Percentiles rank a stretch among this genome's conserved stretches.
Conservation (phyloP, 495 filamentous ascomycete species). For the Cryomyces minteri region DNA sequence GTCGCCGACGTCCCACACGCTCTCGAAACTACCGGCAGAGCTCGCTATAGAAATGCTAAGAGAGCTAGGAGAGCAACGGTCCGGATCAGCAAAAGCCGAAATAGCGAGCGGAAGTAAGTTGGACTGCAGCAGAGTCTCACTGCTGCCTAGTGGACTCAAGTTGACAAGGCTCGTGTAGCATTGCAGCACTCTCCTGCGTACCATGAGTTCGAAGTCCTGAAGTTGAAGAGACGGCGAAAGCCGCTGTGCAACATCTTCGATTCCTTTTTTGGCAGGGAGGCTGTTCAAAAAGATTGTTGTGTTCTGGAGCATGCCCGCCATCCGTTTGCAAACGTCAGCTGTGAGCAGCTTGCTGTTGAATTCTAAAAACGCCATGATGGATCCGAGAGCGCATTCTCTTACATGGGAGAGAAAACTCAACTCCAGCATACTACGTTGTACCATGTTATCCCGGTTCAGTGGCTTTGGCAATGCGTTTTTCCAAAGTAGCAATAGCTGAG, state of each 20-base stretch:
- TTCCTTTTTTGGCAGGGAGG: constrained; percentile 63
- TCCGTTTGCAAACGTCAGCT: constrained; percentile 82
- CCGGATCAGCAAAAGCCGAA: constrained; percentile 82
- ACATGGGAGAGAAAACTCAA: constrained; percentile 88
- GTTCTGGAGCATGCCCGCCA: constrained; percentile 89
- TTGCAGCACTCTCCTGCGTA: constrained; percentile 78
- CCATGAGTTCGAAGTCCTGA: constrained; percentile 87
- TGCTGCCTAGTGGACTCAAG: constrained; percentile 60
- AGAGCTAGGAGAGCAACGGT: constrained; percentile 65
- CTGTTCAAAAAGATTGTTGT: constrained; percentile 74
- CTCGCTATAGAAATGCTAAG: constrained; percentile 84
- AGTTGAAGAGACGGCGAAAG: constrained; percentile 77
- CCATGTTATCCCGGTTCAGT: constrained; percentile 73
- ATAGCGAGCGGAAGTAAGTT: constrained; percentile 87
- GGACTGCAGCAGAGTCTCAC: constrained; percentile 73
- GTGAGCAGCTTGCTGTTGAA: constrained; percentile 88
- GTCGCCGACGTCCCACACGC: constrained; percentile 85
- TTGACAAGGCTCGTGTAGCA: constrained; percentile 85
- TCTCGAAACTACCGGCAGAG: constrained; percentile 78
- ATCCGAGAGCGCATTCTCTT: constrained; percentile 83
- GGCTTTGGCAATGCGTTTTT: constrained; percentile 93
- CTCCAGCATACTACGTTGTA: constrained; percentile 64
- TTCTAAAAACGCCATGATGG: constrained; percentile 78
- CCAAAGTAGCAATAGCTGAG: constrained; percentile 90
- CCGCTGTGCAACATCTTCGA: constrained; percentile 72